phyloP scores from a whole-genome alignment of 2,329 filamentous ascomycete genomes.

The Trichoderma asperellum region DNA sequence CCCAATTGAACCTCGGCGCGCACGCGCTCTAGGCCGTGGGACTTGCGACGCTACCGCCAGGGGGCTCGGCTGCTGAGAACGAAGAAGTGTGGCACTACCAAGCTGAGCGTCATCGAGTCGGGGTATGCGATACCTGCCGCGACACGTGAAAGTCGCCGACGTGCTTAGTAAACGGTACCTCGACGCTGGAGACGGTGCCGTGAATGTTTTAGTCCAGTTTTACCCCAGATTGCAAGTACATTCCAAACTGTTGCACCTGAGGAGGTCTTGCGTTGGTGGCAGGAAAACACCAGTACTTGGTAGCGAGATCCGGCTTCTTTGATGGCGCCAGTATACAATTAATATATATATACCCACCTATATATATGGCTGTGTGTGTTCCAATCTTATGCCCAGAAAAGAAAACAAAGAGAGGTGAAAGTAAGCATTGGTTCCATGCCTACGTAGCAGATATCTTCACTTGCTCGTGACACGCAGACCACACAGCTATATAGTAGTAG shows the following conservation, averaged over 20 bases:
- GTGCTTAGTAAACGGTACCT: slow-evolving; percentile 11
- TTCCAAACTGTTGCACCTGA: not conserved
- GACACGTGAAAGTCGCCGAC: slow-evolving; percentile 23
- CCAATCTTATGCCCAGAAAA: not conserved
- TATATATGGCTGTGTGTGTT: too few species aligned
- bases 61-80: slow-evolving; percentile 27
- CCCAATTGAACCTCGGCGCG: slow-evolving; percentile 30
- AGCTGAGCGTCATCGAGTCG: slow-evolving; percentile 17
- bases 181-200: not conserved
- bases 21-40: slow-evolving; percentile 25
- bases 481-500: not conserved
- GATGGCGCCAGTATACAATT: not conserved
- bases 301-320: not conserved
- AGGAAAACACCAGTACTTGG: not conserved
- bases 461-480: not conserved
- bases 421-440: not conserved
- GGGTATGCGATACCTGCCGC: slow-evolving; percentile 24
- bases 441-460: not conserved
- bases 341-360: not conserved
- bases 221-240: slow-evolving; percentile 18
- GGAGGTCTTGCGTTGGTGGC: not conserved
- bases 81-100: slow-evolving; percentile 4
- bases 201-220: slow-evolving; percentile 5
- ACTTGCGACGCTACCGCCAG: slow-evolving; percentile 19
- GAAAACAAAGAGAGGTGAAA: not conserved